A percentile compares a stretch with the other conserved stretches of the same genome.
These are phyloP conservation scores for Thymus mandschuricus DNA, from an alignment of 257 asterid genomes.

Conservation along the genomic window DNA sequence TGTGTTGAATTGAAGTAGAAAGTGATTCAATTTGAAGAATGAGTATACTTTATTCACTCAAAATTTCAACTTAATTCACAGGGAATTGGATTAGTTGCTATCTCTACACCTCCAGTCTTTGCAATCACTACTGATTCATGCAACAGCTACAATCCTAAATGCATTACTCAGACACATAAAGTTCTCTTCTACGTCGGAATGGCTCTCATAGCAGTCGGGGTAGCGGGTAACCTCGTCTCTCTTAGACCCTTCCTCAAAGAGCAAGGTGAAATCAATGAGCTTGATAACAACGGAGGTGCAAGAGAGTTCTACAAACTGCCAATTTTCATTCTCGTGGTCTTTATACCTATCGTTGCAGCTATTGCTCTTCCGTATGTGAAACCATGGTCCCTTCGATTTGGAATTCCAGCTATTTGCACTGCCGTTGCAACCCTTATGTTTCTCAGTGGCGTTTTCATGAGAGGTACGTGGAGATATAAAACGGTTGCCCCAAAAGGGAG, in stretches of 20 bases:
- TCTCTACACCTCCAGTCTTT: slow-evolving; percentile 69
- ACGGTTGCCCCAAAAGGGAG: slow-evolving; percentile 38
- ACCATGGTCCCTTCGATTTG: slow-evolving; percentile 68
- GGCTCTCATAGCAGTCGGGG: slow-evolving; percentile 59
- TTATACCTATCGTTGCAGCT: slow-evolving; percentile 47
- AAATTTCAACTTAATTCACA: slow-evolving; percentile 18
- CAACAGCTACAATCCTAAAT: slow-evolving; percentile 42
- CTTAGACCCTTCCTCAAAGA: slow-evolving; percentile 38
- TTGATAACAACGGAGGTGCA: background rate
- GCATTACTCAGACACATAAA: slow-evolving; percentile 52
- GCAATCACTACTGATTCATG: slow-evolving; percentile 48
- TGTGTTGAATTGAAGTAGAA: background rate
- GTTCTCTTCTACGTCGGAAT: slow-evolving; percentile 58
- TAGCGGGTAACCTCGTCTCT: slow-evolving; percentile 53
- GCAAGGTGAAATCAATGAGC: slow-evolving; percentile 24
- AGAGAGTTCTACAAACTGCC: background rate
- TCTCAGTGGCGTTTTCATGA: slow-evolving; percentile 29
- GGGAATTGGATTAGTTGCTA: slow-evolving; percentile 57
- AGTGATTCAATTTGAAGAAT: background rate
- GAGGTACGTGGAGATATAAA: slow-evolving; percentile 31
- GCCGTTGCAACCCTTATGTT: slow-evolving; percentile 43
- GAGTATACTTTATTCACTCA: background rate
- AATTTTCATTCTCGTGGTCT: slow-evolving; percentile 1
- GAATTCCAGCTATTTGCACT: slow-evolving; percentile 56
- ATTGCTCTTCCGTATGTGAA: slow-evolving; percentile 60